Conservation (phyloP, 495 filamentous ascomycete species). For the Aspergillus mulundensis region DNA sequence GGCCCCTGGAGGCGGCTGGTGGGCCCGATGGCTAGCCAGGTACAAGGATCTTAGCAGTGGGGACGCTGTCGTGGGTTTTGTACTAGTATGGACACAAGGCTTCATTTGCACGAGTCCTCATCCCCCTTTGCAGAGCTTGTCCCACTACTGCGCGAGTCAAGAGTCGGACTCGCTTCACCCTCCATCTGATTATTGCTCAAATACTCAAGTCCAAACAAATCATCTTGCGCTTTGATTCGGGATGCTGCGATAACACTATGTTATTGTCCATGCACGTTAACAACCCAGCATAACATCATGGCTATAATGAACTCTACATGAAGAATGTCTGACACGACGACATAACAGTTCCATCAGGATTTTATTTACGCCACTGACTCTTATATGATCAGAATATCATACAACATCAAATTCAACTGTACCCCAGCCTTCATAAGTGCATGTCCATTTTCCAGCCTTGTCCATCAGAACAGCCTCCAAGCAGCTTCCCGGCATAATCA, state of each 20-base stretch:
- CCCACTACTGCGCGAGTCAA: neutral
- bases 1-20: neutral
- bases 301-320: no score
- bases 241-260: no score
- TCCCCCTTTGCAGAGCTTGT: neutral
- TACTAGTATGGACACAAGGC: neutral
- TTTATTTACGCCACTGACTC: neutral
- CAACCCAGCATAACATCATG: no score
- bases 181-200: neutral
- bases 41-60: neutral
- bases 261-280: no score
- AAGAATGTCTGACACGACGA: no score
- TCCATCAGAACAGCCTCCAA: conserved; percentile 20
- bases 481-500: conserved; percentile 22
- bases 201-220: no score
- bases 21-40: neutral
- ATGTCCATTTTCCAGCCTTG: conserved; percentile 15
- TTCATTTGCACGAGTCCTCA: neutral
- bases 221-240: no score
- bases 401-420: conserved; percentile 23
- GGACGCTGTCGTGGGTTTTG: neutral
- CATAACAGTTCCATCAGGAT: neutral
- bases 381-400: neutral
- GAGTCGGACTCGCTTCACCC: neutral
- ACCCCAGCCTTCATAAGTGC: conserved; percentile 19